Percentiles rank a stretch among this genome's conserved stretches.
Evolutionary conservation across 2,329 filamentous ascomycete genomes (phyloP).

Genomic region (Bipolaris oryzae): DNA sequence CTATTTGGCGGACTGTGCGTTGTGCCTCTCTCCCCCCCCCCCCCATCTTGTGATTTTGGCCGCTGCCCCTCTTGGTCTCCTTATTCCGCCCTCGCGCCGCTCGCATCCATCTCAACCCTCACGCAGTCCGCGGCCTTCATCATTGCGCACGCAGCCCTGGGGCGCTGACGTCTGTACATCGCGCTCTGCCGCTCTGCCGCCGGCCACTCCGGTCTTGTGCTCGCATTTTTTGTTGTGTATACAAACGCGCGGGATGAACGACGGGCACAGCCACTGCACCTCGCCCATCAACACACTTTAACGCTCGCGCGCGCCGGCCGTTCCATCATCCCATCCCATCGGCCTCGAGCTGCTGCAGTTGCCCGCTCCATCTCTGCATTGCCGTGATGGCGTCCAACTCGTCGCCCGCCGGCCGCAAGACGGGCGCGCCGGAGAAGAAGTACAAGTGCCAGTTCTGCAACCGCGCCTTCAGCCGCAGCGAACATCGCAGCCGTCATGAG

Average conservation of each 20-base stretch:
- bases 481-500: conserved; percentile 96
- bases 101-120: conserved; percentile 18
- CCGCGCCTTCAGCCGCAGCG: conserved; percentile 94
- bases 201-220: conserved; percentile 34
- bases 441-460: conserved; percentile 99
- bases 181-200: conserved; percentile 17
- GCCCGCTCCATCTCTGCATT: conserved; percentile 6
- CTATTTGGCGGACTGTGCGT: conserved; percentile 12
- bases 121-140: conserved; percentile 36
- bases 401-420: conserved; percentile 73
- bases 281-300: conserved; percentile 44
- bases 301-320: conserved; percentile 44
- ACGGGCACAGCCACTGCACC: conserved; percentile 34
- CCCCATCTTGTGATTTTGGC: conserved; percentile 14
- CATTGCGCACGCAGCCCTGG: conserved; percentile 26
- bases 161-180: conserved; percentile 3
- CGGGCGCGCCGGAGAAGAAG: conserved; percentile 85
- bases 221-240: conserved; percentile 21
- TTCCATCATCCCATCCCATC: conserved; percentile 24
- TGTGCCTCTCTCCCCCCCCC: conserved; percentile 7
- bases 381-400: conserved; percentile 70
- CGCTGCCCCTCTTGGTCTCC: conserved; percentile 21
- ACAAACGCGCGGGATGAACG: conserved; percentile 37
- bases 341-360: conserved; percentile 15
- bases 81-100: conserved; percentile 27